phyloP scores from a whole-genome alignment of 768 basidiomycete genomes.

The Suillus hirtellus region DNA sequence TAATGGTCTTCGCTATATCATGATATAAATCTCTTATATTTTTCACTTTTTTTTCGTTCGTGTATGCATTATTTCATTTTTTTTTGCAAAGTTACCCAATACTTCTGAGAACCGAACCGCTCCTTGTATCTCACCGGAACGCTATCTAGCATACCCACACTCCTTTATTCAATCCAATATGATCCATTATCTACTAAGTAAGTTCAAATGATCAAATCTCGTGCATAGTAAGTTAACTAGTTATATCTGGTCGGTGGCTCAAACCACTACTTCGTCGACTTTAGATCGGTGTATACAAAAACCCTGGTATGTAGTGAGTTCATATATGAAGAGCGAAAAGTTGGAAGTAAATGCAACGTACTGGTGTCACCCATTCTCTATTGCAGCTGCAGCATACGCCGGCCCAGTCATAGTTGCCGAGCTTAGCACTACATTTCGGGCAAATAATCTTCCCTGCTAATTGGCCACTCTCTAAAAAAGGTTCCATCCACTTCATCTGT shows the following conservation, averaged over 20 bases:
- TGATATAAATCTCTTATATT: conserved; percentile 19
- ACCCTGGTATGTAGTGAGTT: conserved; percentile 37
- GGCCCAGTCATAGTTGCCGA: conserved; percentile 98
- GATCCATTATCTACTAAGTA: not conserved
- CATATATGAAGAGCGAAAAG: not conserved
- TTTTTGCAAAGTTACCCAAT: conserved; percentile 6
- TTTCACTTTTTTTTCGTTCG: conserved; percentile 20
- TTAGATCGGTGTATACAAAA: conserved; percentile 71
- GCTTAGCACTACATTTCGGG: conserved; percentile 88
- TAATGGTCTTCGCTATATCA: conserved; percentile 30
- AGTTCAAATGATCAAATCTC: not conserved
- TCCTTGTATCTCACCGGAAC: conserved; percentile 7
- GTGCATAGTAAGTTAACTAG: not conserved
- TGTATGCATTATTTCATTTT: conserved; percentile 34
- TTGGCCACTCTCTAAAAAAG: conserved; percentile 70
- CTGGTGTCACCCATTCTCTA: conserved; percentile 89
- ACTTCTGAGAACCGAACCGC: conserved; percentile 1
- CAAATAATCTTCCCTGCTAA: conserved; percentile 89
- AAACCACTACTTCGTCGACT: conserved; percentile 57
- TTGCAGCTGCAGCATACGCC: conserved; percentile 85
- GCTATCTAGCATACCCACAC: not conserved
- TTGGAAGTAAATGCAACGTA: conserved; percentile 38
- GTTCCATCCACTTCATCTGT: conserved; percentile 96
- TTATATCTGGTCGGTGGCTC: not conserved
- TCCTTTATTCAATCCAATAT: conserved; percentile 3